Evolutionary conservation across 1,284 basidiomycete genomes (phyloP).

Genomic region (Ganoderma resinaceum): DNA sequence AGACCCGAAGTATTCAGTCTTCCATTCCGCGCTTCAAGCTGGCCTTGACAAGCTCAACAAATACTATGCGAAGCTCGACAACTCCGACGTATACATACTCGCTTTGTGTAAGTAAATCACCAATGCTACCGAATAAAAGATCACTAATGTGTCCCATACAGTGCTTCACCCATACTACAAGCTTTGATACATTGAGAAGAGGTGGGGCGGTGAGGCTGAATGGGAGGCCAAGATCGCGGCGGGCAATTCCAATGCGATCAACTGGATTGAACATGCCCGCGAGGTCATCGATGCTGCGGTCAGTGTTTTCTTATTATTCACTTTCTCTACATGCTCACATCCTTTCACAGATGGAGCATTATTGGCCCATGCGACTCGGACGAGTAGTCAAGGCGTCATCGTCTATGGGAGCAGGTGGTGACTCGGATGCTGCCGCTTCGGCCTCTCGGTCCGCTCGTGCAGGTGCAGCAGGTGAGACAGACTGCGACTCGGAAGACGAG

Average conservation of each 20-base stretch:
- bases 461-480: no score
- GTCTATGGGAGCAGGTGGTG: not conserved
- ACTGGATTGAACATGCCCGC: slow-evolving; percentile 33
- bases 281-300: slow-evolving; percentile 23
- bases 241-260: slow-evolving; percentile 12
- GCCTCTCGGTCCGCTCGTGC: not conserved
- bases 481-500: not conserved
- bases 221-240: slow-evolving; percentile 19
- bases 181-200: slow-evolving; percentile 30
- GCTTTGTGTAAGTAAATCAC: slow-evolving; percentile 7
- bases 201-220: slow-evolving; percentile 35
- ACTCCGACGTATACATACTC: slow-evolving; percentile 33
- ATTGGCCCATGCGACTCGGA: not conserved
- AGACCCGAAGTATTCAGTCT: slow-evolving; percentile 25
- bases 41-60: slow-evolving; percentile 36
- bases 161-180: slow-evolving; percentile 30
- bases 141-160: not conserved
- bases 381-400: not conserved
- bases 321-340: not conserved
- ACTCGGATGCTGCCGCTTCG: not conserved
- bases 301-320: not conserved
- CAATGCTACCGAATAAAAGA: rapidly evolving
- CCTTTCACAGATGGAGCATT: not conserved
- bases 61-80: slow-evolving; percentile 37
- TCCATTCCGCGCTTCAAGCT: slow-evolving; percentile 23